Evolutionary conservation across 2,329 filamentous ascomycete genomes (phyloP), one percentile per base, ranked within the genome.

Genomic region (Pseudonectria buxi): DNA sequence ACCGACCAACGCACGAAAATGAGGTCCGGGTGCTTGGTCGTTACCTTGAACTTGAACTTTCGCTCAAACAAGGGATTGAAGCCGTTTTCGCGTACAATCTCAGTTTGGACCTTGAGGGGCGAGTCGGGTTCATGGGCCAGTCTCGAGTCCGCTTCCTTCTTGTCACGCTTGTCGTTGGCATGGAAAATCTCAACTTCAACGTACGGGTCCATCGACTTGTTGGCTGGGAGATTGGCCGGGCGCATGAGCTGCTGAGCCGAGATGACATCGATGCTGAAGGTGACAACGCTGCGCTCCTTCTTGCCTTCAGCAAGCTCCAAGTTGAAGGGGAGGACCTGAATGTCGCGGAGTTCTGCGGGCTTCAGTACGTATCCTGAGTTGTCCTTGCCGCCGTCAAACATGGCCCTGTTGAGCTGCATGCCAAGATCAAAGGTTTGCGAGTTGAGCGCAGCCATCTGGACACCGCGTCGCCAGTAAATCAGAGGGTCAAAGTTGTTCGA

Each of bases 381-480:
- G 62, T 95, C 92, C 10, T 76, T 81, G 28, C 87, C 86, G 39
- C 86, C 86, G 30, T 88, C 84, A 57, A 95, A 98, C 92, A 98
- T 96, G 54, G 92, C 92, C 49, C 92, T 85, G 58, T 96, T 96
- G 59, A 96, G 74, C 57, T 96, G 90, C 76, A 95, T 92, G 30
- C 89, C 87, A 13, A 94, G 72, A 56, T 96, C 92, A 54, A 94
- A 95, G 0, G 89, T 96, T 63, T 98, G 92, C 90, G 92, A 96
- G 63, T 98, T 98, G 44, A 96, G 71, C 1, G 92, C 92, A 11
- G 85, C 88, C 90, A 98, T 96, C 63, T 98, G 92, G 13, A 95
- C 92, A 24, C 92, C 92, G 28, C 87, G 81, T 33, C 90, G 81
- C 92, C 92, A 98, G 57, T 92, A 94, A 43, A 83, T 81, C 45